Evolutionary conservation across 2,329 filamentous ascomycete species (phyloP).

Genomic region (Colletotrichum tropicicola): DNA sequence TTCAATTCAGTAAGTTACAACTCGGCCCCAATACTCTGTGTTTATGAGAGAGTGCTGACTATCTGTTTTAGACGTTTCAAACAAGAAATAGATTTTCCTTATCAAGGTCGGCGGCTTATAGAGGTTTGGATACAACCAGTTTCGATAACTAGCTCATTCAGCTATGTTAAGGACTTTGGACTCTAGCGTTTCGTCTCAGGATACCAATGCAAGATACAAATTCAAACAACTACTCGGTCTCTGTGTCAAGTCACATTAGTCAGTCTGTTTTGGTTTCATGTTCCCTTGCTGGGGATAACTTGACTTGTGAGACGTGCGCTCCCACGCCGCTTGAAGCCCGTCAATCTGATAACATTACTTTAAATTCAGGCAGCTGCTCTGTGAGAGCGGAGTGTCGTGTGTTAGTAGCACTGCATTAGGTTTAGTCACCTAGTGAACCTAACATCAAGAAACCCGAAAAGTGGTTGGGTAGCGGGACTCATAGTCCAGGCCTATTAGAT

Average conservation of each 20-base stretch:
- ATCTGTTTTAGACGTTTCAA: background rate
- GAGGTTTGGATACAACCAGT: background rate
- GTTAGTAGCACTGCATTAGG: too few species aligned
- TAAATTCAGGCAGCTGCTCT: too few species aligned
- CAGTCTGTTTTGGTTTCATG: background rate
- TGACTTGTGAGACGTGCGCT: too few species aligned
- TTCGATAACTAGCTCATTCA: background rate
- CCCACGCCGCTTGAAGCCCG: too few species aligned
- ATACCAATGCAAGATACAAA: background rate
- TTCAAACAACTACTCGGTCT: background rate
- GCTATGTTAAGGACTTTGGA: background rate
- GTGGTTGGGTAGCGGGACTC: too few species aligned
- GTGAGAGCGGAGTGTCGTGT: too few species aligned
- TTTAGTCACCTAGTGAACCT: too few species aligned
- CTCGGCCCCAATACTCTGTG: background rate
- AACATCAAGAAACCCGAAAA: too few species aligned
- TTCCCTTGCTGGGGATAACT: too few species aligned
- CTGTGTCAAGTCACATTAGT: background rate
- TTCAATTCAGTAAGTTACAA: constrained; percentile 50
- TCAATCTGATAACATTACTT: too few species aligned
- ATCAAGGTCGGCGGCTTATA: background rate
- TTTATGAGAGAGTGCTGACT: background rate
- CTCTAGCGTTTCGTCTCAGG: background rate
- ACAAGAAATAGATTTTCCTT: constrained; percentile 1
- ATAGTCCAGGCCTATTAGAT: too few species aligned